These are phyloP conservation scores for Exophiala calicioides DNA, from an alignment of 2,329 filamentous ascomycete genomes.

Conservation along the genomic window DNA sequence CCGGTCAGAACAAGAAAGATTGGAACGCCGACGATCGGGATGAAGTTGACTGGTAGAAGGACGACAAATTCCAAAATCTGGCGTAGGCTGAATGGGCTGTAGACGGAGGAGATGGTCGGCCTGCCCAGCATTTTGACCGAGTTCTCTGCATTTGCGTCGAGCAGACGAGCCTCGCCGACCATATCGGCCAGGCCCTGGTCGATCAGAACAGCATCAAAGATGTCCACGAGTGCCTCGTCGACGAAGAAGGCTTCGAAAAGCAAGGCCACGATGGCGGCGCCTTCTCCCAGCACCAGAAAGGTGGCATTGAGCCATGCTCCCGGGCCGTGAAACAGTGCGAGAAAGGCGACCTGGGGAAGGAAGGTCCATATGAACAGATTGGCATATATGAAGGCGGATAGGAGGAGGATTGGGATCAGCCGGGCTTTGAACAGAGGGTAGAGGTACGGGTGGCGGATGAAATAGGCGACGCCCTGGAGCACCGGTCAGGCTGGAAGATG, in stretches of 20 bases:
- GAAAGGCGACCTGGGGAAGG: conserved; percentile 82
- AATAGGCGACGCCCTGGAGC: conserved; percentile 75
- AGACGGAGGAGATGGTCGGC: conserved; percentile 73
- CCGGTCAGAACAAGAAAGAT: conserved; percentile 88
- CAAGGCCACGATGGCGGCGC: conserved; percentile 61
- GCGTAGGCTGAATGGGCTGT: conserved; percentile 85
- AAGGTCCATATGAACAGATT: conserved; percentile 87
- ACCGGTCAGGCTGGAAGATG: conserved; percentile 4
- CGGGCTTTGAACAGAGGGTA: conserved; percentile 78
- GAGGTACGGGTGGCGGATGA: conserved; percentile 72
- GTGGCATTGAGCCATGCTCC: conserved; percentile 89
- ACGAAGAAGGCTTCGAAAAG: conserved; percentile 81
- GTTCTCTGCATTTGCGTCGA: conserved; percentile 64
- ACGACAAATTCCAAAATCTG: conserved; percentile 84
- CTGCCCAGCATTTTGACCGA: conserved; percentile 80
- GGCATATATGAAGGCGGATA: conserved; percentile 80
- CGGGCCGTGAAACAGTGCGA: conserved; percentile 82
- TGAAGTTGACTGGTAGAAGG: conserved; percentile 79
- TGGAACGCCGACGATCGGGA: conserved; percentile 79
- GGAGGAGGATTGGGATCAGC: conserved; percentile 75
- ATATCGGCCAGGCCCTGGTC: conserved; percentile 70
- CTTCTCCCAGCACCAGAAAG: conserved; percentile 74
- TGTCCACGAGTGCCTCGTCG: conserved; percentile 74
- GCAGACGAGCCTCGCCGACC: conserved; percentile 65
- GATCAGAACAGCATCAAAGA: conserved; percentile 84